phyloP scores from a whole-genome alignment of 768 basidiomycete species.

The Clavaria fumosa region DNA sequence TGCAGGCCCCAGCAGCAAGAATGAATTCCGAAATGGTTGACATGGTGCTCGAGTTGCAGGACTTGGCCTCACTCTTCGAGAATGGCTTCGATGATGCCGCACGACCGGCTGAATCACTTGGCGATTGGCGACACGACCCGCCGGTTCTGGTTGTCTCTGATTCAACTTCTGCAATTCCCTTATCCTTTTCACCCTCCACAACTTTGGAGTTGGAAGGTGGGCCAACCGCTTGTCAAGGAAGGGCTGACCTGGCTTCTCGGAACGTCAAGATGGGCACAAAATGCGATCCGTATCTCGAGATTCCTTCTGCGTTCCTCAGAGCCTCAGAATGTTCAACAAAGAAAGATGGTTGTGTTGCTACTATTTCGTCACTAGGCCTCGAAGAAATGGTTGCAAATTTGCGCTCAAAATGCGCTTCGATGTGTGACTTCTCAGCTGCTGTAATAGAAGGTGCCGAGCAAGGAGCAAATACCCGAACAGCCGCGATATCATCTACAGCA shows the following conservation, averaged over 20 bases:
- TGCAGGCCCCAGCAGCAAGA: constrained; percentile 19
- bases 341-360: no score
- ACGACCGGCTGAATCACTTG: constrained; percentile 7
- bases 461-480: no score
- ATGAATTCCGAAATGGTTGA: constrained; percentile 26
- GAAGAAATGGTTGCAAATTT: constrained; percentile 33
- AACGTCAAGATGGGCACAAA: constrained; percentile 25
- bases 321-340: no score
- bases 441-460: no score
- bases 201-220: constrained; percentile 12
- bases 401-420: constrained; percentile 22
- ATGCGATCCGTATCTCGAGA: constrained; percentile 22
- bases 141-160: constrained; percentile 28
- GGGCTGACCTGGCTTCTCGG: no score
- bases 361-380: constrained; percentile 21
- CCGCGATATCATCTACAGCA: constrained; percentile 10
- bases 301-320: constrained; percentile 31
- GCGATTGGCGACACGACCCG: no score
- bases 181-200: constrained; percentile 18
- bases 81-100: constrained; percentile 13
- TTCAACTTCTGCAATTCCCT: constrained; percentile 24
- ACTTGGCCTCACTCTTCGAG: constrained; percentile 26
- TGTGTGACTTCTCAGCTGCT: no score
- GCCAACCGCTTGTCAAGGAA: constrained; percentile 19
- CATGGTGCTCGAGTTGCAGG: constrained; percentile 26